phyloP scores from a whole-genome alignment of 768 basidiomycete genomes.

The Boletellus emodensis region DNA sequence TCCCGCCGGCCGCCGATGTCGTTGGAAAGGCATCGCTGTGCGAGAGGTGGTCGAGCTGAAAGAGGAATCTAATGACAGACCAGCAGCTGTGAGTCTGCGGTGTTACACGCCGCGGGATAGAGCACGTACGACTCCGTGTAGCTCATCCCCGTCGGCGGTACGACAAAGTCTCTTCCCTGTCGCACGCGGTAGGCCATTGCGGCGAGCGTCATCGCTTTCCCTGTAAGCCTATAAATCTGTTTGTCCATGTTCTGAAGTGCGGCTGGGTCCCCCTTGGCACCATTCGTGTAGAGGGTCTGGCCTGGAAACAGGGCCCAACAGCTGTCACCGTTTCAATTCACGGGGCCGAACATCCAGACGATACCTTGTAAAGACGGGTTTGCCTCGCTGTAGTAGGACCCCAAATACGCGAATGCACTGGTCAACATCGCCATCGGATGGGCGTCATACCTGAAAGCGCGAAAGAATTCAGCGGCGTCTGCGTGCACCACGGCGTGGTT shows the following conservation, averaged over 20 bases:
- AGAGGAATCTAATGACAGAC: conserved; percentile 59
- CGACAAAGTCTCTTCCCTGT: conserved; percentile 85
- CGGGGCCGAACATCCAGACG: not conserved
- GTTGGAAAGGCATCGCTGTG: conserved; percentile 27
- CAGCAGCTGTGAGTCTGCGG: not conserved
- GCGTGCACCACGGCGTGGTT: conserved; percentile 68
- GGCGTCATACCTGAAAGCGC: conserved; percentile 81
- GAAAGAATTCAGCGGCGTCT: conserved; percentile 66
- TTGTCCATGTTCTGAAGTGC: conserved; percentile 85
- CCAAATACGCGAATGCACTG: conserved; percentile 82
- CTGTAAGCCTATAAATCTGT: conserved; percentile 85
- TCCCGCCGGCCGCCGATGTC: conserved; percentile 46
- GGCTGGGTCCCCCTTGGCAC: conserved; percentile 56
- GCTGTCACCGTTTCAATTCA: conserved; percentile 1
- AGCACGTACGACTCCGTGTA: conserved; percentile 70
- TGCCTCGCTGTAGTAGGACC: conserved; percentile 83
- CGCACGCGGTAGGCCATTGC: conserved; percentile 95
- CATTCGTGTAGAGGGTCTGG: conserved; percentile 72
- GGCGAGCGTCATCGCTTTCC: conserved; percentile 85
- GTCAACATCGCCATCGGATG: conserved; percentile 92
- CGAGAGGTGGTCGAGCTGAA: conserved; percentile 80
- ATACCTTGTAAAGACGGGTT: conserved; percentile 83
- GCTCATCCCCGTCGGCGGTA: conserved; percentile 74
- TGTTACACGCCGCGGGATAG: not conserved
- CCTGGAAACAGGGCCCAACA: conserved; percentile 37